Conservation (phyloP, 1,284 basidiomycete genomes). For the Trametes hirsuta region DNA sequence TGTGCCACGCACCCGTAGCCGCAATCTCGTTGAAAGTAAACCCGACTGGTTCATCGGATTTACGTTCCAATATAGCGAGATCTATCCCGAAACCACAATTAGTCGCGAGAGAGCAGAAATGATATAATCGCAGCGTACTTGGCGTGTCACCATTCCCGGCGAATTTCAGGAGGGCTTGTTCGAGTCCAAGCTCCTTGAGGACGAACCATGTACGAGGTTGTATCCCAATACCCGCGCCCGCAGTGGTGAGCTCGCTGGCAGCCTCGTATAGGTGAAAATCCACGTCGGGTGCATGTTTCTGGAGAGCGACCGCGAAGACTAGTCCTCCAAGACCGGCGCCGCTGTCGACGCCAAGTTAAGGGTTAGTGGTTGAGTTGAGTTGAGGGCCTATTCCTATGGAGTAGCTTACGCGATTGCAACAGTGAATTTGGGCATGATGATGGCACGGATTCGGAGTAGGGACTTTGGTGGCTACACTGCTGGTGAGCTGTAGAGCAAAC, state of each 20-base stretch:
- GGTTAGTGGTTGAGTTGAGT: neutral
- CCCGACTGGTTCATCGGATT: slow-evolving; percentile 37
- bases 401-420: slow-evolving; percentile 14
- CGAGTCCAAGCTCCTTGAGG: slow-evolving; percentile 51
- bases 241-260: slow-evolving; percentile 47
- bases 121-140: neutral
- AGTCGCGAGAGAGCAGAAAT: too few relatives aligned
- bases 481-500: too few relatives aligned
- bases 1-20: slow-evolving; percentile 43
- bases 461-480: too few relatives aligned
- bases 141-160: slow-evolving; percentile 42
- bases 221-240: slow-evolving; percentile 62
- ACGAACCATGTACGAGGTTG: slow-evolving; percentile 54
- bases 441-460: too few relatives aligned
- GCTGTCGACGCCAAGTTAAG: slow-evolving; percentile 22
- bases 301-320: slow-evolving; percentile 39
- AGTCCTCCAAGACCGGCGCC: slow-evolving; percentile 45
- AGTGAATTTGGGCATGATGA: slow-evolving; percentile 8
- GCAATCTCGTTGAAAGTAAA: slow-evolving; percentile 49
- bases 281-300: slow-evolving; percentile 39
- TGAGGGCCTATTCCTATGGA: neutral
- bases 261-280: slow-evolving; percentile 52
- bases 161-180: slow-evolving; percentile 45
- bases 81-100: neutral
- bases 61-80: slow-evolving; percentile 8